Evolutionary conservation across 495 filamentous ascomycete species (phyloP).

Genomic region (Daldinia decipiens): DNA sequence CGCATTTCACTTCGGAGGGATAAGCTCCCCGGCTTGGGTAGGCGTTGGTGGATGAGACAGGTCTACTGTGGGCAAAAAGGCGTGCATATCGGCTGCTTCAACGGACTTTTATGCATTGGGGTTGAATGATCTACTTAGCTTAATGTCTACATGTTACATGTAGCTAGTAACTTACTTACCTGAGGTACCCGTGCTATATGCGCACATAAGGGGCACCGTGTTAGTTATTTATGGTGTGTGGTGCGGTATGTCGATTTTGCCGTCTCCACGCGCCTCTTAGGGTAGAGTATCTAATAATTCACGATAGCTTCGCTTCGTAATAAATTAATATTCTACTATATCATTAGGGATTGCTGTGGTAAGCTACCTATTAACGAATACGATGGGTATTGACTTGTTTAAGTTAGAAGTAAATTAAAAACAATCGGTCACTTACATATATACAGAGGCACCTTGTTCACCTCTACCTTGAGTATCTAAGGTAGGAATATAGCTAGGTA

Average conservation of each 20-base stretch:
- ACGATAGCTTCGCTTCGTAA: constrained; percentile 5
- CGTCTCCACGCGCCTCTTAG: not conserved
- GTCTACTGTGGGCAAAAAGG: constrained; percentile 1
- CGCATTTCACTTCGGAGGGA: not conserved
- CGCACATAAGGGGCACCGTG: not conserved
- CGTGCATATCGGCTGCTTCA: not conserved
- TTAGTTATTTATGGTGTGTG: not conserved
- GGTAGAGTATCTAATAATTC: not conserved
- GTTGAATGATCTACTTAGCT: not conserved
- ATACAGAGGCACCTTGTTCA: no score
- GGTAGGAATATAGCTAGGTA: no score
- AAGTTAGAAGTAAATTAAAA: no score
- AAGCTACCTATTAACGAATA: not conserved
- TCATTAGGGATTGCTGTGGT: not conserved
- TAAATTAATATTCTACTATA: not conserved
- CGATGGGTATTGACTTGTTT: no score
- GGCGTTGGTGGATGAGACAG: not conserved
- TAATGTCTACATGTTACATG: not conserved
- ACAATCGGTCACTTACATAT: no score
- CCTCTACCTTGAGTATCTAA: no score
- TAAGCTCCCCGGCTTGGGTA: not conserved
- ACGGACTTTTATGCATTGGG: constrained; percentile 1
- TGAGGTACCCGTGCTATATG: not conserved
- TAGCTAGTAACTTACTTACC: not conserved
- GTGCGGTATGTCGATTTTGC: not conserved